Percentiles rank a stretch among this genome's conserved stretches.
Conservation (phyloP, 345 rosid genomes). For the Eucalyptus victrix region DNA sequence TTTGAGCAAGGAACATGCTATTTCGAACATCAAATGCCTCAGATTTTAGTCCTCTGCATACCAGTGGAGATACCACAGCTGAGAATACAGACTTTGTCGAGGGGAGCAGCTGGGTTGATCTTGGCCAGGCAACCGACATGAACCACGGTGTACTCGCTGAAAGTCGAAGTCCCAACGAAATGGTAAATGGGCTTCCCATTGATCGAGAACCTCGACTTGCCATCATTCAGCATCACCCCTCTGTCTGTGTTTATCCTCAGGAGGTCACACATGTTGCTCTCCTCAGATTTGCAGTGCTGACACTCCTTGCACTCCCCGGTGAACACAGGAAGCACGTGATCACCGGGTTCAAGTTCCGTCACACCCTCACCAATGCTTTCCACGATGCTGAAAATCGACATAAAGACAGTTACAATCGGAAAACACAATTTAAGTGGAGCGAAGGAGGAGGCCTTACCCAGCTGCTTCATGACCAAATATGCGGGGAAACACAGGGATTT, state of each 20-base stretch:
- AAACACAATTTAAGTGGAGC: not conserved
- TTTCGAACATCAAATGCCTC: not conserved
- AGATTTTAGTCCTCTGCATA: not conserved
- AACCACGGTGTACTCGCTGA: constrained; percentile 21
- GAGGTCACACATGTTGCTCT: constrained; percentile 28
- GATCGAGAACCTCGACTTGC: constrained; percentile 14
- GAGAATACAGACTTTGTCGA: constrained; percentile 29
- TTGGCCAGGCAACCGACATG: constrained; percentile 19
- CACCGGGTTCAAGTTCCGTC: constrained; percentile 14
- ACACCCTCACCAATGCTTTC: constrained; percentile 29
- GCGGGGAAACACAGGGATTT: no score
- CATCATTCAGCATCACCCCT: constrained; percentile 21
- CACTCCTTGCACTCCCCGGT: constrained; percentile 32
- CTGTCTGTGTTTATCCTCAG: constrained; percentile 12
- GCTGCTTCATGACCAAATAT: no score
- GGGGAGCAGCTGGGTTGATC: constrained; percentile 18
- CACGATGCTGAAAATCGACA: constrained; percentile 8
- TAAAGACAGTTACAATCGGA: not conserved
- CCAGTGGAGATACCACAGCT: constrained; percentile 32
- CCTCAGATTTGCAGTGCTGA: constrained; percentile 18
- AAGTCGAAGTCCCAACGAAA: constrained; percentile 21
- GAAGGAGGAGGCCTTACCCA: no score
- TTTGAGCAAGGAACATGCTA: not conserved
- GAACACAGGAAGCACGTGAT: constrained; percentile 33
- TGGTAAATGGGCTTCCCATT: constrained; percentile 13